phyloP scores from a whole-genome alignment of 2,329 filamentous ascomycete genomes.

The Ploettnerulaceae sp. region DNA sequence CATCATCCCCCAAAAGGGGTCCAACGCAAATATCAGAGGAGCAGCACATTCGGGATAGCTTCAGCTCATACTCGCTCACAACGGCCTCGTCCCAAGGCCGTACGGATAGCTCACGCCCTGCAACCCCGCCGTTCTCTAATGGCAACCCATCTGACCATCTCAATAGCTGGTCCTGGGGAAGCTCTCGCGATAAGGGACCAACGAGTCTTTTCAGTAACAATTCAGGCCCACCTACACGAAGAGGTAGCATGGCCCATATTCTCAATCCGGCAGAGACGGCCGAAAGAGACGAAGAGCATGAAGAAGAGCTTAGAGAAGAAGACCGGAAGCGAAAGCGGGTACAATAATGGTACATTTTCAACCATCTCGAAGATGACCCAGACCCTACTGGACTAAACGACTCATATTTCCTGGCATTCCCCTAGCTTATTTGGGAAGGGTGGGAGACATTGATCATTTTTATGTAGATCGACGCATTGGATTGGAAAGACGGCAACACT shows the following conservation, averaged over 20 bases:
- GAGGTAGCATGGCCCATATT: slow-evolving; percentile 68
- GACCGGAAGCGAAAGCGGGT: slow-evolving; percentile 61
- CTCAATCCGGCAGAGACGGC: slow-evolving; percentile 65
- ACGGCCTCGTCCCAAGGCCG: slow-evolving; percentile 30
- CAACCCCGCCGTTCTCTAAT: slow-evolving; percentile 32
- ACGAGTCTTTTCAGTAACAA: slow-evolving; percentile 37
- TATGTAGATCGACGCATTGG: slow-evolving; percentile 9
- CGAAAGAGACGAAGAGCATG: slow-evolving; percentile 60
- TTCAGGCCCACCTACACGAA: slow-evolving; percentile 56
- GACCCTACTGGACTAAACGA: slow-evolving; percentile 6
- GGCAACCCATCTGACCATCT: slow-evolving; percentile 30
- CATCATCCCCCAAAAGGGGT: slow-evolving; percentile 56
- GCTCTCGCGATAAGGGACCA: slow-evolving; percentile 28
- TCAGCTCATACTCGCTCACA: slow-evolving; percentile 57
- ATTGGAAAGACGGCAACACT: slow-evolving; percentile 1
- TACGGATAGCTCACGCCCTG: slow-evolving; percentile 30
- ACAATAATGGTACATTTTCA: slow-evolving; percentile 35
- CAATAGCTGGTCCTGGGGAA: slow-evolving; percentile 34
- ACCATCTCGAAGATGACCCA: not conserved
- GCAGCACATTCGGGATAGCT: slow-evolving; percentile 56
- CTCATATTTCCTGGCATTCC: slow-evolving; percentile 3
- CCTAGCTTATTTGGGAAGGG: slow-evolving; percentile 6
- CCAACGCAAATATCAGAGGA: slow-evolving; percentile 45
- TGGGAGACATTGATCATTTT: slow-evolving; percentile 7
- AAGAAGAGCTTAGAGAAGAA: slow-evolving; percentile 54